Conservation (phyloP, 192 early-diverging fungal species). For the Coemansia sp. region DNA sequence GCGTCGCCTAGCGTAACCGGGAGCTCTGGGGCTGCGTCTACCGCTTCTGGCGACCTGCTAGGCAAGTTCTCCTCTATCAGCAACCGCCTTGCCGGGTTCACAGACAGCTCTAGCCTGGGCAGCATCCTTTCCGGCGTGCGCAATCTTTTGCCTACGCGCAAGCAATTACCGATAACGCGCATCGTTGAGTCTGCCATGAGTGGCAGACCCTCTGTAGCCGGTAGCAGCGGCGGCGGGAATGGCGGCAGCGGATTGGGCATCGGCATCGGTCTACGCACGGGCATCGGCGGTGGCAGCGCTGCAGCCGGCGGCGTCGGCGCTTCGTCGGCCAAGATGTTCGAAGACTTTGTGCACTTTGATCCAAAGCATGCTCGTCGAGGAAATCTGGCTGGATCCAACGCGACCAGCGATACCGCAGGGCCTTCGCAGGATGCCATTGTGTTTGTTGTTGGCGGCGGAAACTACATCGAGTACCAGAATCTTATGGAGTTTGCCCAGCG, state of each 20-base stretch:
- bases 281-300: not conserved
- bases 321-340: conserved; percentile 41
- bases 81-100: conserved; percentile 67
- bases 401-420: conserved; percentile 48
- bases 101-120: conserved; percentile 67
- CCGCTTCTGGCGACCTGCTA: conserved; percentile 38
- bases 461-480: conserved; percentile 98
- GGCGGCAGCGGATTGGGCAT: conserved; percentile 13
- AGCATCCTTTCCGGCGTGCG: conserved; percentile 84
- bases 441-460: conserved; percentile 97
- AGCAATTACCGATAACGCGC: conserved; percentile 83
- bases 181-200: conserved; percentile 86
- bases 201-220: conserved; percentile 29
- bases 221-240: conserved; percentile 21
- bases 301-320: conserved; percentile 7
- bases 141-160: conserved; percentile 87
- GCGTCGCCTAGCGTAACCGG: conserved; percentile 20
- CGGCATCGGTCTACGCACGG: conserved; percentile 19
- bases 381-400: conserved; percentile 51
- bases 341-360: conserved; percentile 89
- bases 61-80: conserved; percentile 70
- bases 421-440: conserved; percentile 88
- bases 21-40: not conserved
- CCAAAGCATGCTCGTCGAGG: conserved; percentile 68
- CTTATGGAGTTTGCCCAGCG: conserved; percentile 83